Conservation (phyloP, 257 asterid genomes). For the Striga asiatica region DNA sequence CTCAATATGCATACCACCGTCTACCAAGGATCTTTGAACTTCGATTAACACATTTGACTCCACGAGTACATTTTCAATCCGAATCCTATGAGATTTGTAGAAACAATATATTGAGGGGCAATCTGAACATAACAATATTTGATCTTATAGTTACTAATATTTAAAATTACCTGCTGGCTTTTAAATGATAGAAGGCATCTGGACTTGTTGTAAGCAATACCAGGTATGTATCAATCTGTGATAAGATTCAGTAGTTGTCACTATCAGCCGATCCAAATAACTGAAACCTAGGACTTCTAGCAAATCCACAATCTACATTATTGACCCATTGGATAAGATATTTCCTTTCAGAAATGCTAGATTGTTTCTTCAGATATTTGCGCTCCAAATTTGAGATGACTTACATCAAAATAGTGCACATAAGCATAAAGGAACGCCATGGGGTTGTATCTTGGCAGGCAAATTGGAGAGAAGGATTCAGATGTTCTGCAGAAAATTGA, state of each 20-base stretch:
- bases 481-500: constrained; percentile 67
- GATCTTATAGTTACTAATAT: constrained; percentile 5
- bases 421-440: constrained; percentile 93
- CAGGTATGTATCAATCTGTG: constrained; percentile 80
- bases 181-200: constrained; percentile 84
- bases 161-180: constrained; percentile 72
- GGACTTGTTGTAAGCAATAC: constrained; percentile 80
- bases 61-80: constrained; percentile 62
- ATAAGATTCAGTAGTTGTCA: constrained; percentile 16
- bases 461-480: constrained; percentile 95
- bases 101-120: constrained; percentile 8
- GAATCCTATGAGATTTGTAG: constrained; percentile 44
- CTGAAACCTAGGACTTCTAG: too few species aligned
- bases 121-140: constrained; percentile 4
- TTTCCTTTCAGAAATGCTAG: neutral
- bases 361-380: neutral
- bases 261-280: too few species aligned
- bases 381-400: constrained; percentile 21
- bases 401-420: constrained; percentile 96
- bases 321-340: neutral
- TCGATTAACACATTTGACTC: constrained; percentile 83
- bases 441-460: constrained; percentile 95
- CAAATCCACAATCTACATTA: too few species aligned
- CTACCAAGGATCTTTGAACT: constrained; percentile 77
- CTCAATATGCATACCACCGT: constrained; percentile 85